Base-by-base conservation (phyloP, 805 yeast species). In the Ogataea nitratoaversa region DNA sequence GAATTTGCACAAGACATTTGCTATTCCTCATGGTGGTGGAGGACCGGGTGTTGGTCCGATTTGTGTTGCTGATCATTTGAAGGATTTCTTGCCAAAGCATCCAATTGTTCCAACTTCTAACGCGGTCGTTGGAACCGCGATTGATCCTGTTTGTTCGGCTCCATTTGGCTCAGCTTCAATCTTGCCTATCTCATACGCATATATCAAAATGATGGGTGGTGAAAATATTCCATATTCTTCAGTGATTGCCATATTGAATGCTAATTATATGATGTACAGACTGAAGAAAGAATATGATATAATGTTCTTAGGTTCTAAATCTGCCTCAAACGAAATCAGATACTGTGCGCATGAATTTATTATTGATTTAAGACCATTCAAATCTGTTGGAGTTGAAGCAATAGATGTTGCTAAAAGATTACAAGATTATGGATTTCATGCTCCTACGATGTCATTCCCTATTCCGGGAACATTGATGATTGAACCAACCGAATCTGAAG, bases 31-130 rank as follows among this genome's bases (percentile, higher is more conserved):
- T 58, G 99, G 99, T 58, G 99, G 99, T 60, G 99, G 99, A 61
- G 99, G 99, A 32, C 99, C 99, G 31, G 99, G 98, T 59, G 95
- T 89, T 56, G 99, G 97, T 16, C 98, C 98, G 37, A 93, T 93
- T 48, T 88, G 98, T 73, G 98, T 91, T 42, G 82, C 81, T 51
- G 67, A 73, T 36, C 95, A 88, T 63, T 71, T 93, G 54, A 75
- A 73, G 32, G 86, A 87, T 39, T 89, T 78, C 66, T 73, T 93
- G 54, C 99, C 99, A 34, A 69, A 71, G 12, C 97, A 93, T 65
- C 74, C 76, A 18, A 69, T 84, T 30, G 70, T 77, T 13, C 74
- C 80, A 54, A 78, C 82, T 2, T 61, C 67, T 2, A 67, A 67
- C 36, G 53, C 37, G 3, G 44, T 50, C 30, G 70, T 62, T 46